Evolutionary conservation across 2,329 filamentous ascomycete genomes (phyloP), one percentile per base, ranked within the genome.

Genomic region (Didymella segeticola): DNA sequence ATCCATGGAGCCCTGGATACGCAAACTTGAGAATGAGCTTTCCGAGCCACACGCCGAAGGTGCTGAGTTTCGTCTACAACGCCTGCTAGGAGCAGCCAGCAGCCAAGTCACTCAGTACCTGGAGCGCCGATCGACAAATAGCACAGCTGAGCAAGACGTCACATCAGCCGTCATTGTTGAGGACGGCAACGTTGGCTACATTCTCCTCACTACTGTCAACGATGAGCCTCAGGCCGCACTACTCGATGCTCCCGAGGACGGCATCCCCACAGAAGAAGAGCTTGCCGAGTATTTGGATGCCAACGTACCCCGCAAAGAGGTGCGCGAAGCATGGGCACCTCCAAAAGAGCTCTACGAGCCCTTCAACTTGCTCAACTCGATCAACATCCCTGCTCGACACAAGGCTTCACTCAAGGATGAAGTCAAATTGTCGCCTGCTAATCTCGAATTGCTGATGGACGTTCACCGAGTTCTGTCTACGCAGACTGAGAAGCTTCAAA

Each of bases 401-500:
- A 83, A 84, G 72, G 80, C 83, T 5, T 72, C 86, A 22, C 76
- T 90, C 42, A 85, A 83, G 52, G 87, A 90, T 56, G 85, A 89
- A 66, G 80, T 93, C 47, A 82, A 85, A 53, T 81, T 92, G 19
- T 89, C 87, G 19, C 85, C 88, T 11, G 83, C 88, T 19, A 90
- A 88, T 2, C 79, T 93, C 15, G 83, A 87, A 59, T 80, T 91
- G 30, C 83, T 93, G 61, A 89, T 88, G 23, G 86, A 90, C 54
- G 86, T 86, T 0, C 90, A 93, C 71, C 86, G 88, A 67, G 78
- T 89, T 5, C 79, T 93, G 5, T 86, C 86, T 57, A 82, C 83
- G 9, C 89, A 93, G 72, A 91, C 88, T 0, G 81, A 88, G 61
- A 80, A 80, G 10, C 80, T 93, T 10, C 88, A 89, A 14, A 77